Conservation (phyloP, 2,329 filamentous ascomycete species). For the Cladosporium sp. region DNA sequence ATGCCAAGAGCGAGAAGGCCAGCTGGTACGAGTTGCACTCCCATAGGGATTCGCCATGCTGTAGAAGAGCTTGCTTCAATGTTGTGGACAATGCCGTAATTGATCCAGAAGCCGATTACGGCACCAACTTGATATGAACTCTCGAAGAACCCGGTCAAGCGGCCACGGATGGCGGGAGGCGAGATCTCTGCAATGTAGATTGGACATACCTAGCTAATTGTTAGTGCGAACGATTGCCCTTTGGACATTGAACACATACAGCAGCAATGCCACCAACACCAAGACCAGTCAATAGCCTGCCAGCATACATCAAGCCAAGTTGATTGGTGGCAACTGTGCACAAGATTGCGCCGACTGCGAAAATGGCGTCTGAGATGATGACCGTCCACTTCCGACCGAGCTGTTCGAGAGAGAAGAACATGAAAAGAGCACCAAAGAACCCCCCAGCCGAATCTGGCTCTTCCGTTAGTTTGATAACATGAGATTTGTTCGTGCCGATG, state of each 20-base stretch:
- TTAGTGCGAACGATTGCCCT: too few species aligned
- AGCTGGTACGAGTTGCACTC: slow-evolving; percentile 37
- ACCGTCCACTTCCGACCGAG: slow-evolving; percentile 55
- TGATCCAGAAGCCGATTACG: slow-evolving; percentile 40
- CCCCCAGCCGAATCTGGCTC: slow-evolving; percentile 45
- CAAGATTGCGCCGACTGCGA: slow-evolving; percentile 48
- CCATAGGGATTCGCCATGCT: slow-evolving; percentile 35
- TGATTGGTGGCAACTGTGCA: slow-evolving; percentile 46
- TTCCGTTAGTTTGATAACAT: background rate
- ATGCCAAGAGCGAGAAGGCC: slow-evolving; percentile 34
- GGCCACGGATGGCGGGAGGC: slow-evolving; percentile 37
- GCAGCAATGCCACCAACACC: slow-evolving; percentile 37
- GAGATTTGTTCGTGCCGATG: background rate
- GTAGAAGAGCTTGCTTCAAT: slow-evolving; percentile 26
- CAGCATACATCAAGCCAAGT: slow-evolving; percentile 47
- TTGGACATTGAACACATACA: too few species aligned
- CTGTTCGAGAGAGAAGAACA: slow-evolving; percentile 47
- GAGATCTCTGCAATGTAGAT: slow-evolving; percentile 40
- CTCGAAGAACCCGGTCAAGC: slow-evolving; percentile 38
- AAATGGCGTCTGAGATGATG: slow-evolving; percentile 47
- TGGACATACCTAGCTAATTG: slow-evolving; percentile 25
- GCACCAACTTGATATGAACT: slow-evolving; percentile 37
- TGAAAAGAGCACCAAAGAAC: slow-evolving; percentile 55
- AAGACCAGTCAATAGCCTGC: slow-evolving; percentile 38
- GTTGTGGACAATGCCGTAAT: slow-evolving; percentile 37